Base-by-base conservation (phyloP, 306 rosid species). In the Ormosia semicastrata region DNA sequence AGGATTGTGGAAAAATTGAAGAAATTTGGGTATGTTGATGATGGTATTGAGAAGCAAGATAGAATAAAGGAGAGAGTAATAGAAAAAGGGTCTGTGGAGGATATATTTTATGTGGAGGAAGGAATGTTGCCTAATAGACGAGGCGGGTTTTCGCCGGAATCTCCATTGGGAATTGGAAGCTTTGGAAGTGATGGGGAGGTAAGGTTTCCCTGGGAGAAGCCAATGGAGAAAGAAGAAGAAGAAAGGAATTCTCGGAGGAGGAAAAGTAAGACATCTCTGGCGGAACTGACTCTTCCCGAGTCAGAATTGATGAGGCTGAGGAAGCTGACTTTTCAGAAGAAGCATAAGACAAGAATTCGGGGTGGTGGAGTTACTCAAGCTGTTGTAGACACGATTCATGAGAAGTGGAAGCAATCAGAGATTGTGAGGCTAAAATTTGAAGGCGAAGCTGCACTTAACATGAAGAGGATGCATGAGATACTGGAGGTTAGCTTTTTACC, bases 121-220 rank as follows among this genome's bases (percentile, higher is more conserved):
- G 98, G 98, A 52, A 84, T 87, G 86, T 86, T 95, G 90, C 99
- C 99, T 0, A 93, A 95, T 83, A 34, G 91, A 3, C 63, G 86
- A 52, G 99, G 99, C 18, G 96, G 96, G 34, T 95, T 95, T 86
- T 92, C 96, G 0, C 72, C 65, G 1, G 91, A 92, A 11, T 93
- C 96, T 2, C 90, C 91, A 3, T 82, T 90, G 8, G 99, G 98
- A 63, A 44, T 89, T 39, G 95, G 91, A 49, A 71, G 79, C 70
- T 85, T 91, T 90, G 97, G 92, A 83, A 90, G 87, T 66, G 88
- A 82, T 82, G 89, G 88, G 53, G 95, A 86, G 86, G 93, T 87
- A 17, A 88, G 94, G 86, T 93, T 95, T 85, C 99, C 99, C 0
- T 95, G 98, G 98, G 99, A 95, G 81, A 95, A 92, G 87, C 86